These are phyloP conservation scores for Hypocreales sp. DNA, from an alignment of 2,329 filamentous ascomycete genomes.

Conservation along the genomic window DNA sequence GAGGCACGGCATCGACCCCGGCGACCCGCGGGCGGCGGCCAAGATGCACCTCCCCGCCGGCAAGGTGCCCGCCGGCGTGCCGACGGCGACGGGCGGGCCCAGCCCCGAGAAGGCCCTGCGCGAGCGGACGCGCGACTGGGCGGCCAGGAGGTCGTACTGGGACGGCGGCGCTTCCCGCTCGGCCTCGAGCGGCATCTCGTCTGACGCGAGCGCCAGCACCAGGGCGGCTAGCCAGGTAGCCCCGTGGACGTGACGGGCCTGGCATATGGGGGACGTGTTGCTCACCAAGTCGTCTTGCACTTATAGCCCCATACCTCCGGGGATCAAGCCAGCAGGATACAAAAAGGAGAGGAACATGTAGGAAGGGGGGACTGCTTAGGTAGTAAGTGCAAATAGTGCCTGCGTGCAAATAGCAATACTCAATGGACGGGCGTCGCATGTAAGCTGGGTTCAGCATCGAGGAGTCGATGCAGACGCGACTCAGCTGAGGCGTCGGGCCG, in stretches of 20 bases:
- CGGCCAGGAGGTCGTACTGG: constrained; percentile 12
- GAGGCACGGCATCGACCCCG: constrained; percentile 25
- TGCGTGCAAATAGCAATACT: no score
- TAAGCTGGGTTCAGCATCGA: no score
- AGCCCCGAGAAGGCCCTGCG: constrained; percentile 27
- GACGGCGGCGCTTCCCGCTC: constrained; percentile 14
- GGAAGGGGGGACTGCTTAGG: no score
- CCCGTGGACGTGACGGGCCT: constrained; percentile 13
- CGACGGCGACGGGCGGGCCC: constrained; percentile 28
- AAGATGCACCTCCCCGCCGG: constrained; percentile 31
- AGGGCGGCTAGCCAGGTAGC: constrained; percentile 15
- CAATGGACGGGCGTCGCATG: no score
- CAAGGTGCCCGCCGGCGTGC: constrained; percentile 27
- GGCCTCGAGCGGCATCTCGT: constrained; percentile 19
- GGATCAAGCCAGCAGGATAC: no score
- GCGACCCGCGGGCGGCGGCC: constrained; percentile 25
- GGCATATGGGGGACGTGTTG: no score
- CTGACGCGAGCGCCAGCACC: constrained; percentile 12
- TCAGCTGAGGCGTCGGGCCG: no score
- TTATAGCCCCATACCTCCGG: no score
- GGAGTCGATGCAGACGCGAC: no score
- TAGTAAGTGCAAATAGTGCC: no score
- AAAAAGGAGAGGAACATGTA: neutral
- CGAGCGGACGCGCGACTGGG: constrained; percentile 17
- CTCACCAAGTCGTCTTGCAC: no score